These are phyloP conservation scores for Chytriomyces hyalinus DNA, from an alignment of 192 early-diverging fungal genomes.

Conservation along the genomic window DNA sequence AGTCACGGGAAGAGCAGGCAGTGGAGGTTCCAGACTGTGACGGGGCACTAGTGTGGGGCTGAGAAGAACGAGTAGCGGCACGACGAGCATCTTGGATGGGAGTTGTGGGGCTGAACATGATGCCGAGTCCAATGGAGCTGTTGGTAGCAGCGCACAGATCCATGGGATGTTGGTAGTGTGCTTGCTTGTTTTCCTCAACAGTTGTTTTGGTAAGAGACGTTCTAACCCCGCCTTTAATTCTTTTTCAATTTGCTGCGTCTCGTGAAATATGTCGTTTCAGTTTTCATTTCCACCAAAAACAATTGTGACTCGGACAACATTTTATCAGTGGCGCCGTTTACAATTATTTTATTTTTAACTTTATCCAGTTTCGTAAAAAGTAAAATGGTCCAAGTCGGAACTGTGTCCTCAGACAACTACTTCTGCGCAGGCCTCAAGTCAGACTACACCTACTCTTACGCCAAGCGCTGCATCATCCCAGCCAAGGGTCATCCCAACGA, in stretches of 20 bases:
- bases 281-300: too few relatives aligned
- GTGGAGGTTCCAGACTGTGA: background rate
- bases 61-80: background rate
- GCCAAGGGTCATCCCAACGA: background rate
- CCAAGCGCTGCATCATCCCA: background rate
- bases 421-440: background rate
- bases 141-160: background rate
- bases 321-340: too few relatives aligned
- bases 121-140: slow-evolving; percentile 9
- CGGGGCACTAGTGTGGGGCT: background rate
- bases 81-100: background rate
- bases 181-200: too few relatives aligned
- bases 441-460: background rate
- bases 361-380: too few relatives aligned
- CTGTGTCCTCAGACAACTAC: background rate
- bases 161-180: too few relatives aligned
- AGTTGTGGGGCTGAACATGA: slow-evolving; percentile 10
- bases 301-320: too few relatives aligned
- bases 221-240: too few relatives aligned
- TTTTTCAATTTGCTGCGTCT: too few relatives aligned
- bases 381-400: background rate
- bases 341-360: too few relatives aligned
- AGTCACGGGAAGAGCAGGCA: slow-evolving; percentile 1
- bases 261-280: too few relatives aligned
- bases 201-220: too few relatives aligned